A percentile compares a stretch with the other conserved stretches of the same genome.
These are phyloP conservation scores for Vanilla planifolia DNA, from an alignment of 106 monocot genomes.

Conservation along the genomic window DNA sequence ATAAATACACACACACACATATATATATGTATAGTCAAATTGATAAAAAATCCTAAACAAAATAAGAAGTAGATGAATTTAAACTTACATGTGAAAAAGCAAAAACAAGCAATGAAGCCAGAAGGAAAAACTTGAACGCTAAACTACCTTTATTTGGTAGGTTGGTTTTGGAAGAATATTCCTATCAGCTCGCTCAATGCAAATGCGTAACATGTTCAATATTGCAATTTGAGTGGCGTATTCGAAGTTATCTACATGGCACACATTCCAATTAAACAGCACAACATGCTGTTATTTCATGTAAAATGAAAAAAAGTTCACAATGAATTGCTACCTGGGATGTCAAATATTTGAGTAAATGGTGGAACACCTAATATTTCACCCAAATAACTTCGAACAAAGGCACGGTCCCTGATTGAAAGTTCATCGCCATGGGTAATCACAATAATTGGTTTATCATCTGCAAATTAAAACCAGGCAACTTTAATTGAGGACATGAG, in stretches of 20 bases:
- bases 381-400: conserved; percentile 26
- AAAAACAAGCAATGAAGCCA: no score
- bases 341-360: conserved; percentile 51
- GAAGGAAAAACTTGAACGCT: neutral
- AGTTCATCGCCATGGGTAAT: conserved; percentile 64
- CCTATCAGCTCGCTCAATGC: conserved; percentile 53
- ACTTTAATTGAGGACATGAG: no score
- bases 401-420: conserved; percentile 28
- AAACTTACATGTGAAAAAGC: no score
- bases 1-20: no score
- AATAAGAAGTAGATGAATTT: no score
- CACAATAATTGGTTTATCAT: conserved; percentile 52
- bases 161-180: conserved; percentile 25
- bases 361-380: conserved; percentile 43
- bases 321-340: conserved; percentile 32
- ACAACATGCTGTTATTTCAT: neutral
- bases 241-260: conserved; percentile 27
- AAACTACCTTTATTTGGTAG: neutral
- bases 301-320: neutral
- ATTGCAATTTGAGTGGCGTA: conserved; percentile 32
- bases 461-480: no score
- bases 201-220: conserved; percentile 45
- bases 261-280: neutral
- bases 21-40: no score
- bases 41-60: no score